Conservation (phyloP, 768 basidiomycete species). For the Rubroboletus satanas region DNA sequence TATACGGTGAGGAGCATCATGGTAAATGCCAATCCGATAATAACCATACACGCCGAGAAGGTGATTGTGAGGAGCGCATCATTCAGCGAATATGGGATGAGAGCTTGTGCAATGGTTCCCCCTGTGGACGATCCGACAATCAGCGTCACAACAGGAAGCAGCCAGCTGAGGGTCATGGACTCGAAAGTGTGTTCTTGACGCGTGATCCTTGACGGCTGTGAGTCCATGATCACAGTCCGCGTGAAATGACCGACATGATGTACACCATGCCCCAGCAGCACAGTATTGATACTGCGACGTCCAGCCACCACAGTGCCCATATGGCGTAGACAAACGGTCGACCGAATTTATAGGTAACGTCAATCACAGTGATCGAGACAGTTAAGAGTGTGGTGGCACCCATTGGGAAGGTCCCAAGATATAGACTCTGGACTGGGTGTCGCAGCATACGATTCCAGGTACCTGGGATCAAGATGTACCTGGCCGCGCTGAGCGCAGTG, state of each 20-base stretch:
- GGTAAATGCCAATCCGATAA: constrained; percentile 54
- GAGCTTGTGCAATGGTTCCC: constrained; percentile 49
- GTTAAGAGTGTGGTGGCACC: constrained; percentile 56
- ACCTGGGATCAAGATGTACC: constrained; percentile 53
- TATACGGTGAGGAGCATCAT: constrained; percentile 67
- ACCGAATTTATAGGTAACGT: constrained; percentile 44
- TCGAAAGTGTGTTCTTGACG: constrained; percentile 56
- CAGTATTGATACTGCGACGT: constrained; percentile 49
- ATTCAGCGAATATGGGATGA: constrained; percentile 41
- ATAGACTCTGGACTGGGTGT: constrained; percentile 51
- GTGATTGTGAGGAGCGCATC: constrained; percentile 54
- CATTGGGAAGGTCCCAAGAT: constrained; percentile 52
- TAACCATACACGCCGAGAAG: constrained; percentile 52
- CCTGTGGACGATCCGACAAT: constrained; percentile 70
- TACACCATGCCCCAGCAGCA: constrained; percentile 63
- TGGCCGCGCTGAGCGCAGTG: constrained; percentile 39
- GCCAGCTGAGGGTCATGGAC: constrained; percentile 60
- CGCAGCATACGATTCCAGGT: constrained; percentile 46
- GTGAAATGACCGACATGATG: constrained; percentile 50
- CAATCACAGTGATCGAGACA: constrained; percentile 44
- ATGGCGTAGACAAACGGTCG: constrained; percentile 48
- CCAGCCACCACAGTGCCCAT: constrained; percentile 71
- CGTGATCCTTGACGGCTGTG: constrained; percentile 41
- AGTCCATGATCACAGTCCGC: constrained; percentile 14
- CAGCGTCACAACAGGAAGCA: constrained; percentile 72